A percentile compares a stretch with the other conserved stretches of the same genome.
phyloP scores from a whole-genome alignment of 352 stramenopile species.

The Phytophthora sp. region DNA sequence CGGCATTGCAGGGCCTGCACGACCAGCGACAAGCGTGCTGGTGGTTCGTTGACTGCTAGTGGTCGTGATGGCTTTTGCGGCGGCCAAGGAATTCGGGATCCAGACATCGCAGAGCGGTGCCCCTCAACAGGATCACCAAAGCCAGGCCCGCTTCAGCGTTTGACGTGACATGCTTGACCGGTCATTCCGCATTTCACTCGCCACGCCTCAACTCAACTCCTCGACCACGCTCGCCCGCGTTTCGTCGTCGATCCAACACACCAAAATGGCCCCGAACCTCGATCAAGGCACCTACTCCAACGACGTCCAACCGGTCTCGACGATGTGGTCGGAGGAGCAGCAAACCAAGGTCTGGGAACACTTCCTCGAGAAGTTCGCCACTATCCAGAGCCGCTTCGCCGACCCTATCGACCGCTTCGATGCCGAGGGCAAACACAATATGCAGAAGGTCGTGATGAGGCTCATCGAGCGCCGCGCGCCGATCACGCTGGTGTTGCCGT shows the following conservation, averaged over 20 bases:
- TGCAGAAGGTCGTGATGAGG: conserved; percentile 20
- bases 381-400: conserved; percentile 18
- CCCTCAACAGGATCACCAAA: neutral
- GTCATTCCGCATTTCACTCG: conserved; percentile 12
- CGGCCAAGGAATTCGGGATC: no score
- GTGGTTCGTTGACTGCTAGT: neutral
- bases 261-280: conserved; percentile 16
- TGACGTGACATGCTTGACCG: neutral
- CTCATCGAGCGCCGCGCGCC: conserved; percentile 19
- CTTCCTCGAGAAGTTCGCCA: conserved; percentile 22
- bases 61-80: no score
- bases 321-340: conserved; percentile 8
- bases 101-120: no score
- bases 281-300: conserved; percentile 7
- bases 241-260: no score
- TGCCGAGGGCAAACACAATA: conserved; percentile 12
- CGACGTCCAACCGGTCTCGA: neutral
- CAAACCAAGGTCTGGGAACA: conserved; percentile 16
- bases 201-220: neutral
- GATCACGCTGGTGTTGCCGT: conserved; percentile 21
- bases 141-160: neutral
- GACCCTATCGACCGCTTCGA: conserved; percentile 17
- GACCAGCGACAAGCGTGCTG: no score
- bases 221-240: no score
- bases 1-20: no score